phyloP scores from a whole-genome alignment of 1,284 basidiomycete species.

The Sanguinoderma infundibulare region DNA sequence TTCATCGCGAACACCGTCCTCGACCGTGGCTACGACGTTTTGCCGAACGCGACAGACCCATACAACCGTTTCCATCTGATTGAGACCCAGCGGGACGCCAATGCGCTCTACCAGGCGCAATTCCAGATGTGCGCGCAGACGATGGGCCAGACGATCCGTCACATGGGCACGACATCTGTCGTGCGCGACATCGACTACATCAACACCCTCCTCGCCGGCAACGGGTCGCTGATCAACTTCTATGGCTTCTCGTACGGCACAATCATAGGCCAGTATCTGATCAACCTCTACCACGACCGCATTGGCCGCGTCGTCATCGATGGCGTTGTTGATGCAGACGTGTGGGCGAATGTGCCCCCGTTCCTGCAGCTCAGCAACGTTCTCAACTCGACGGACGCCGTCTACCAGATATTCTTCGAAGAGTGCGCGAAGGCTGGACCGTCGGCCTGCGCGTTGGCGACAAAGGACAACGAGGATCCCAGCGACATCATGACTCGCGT shows the following conservation, averaged over 20 bases:
- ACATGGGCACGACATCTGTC: conserved; percentile 49
- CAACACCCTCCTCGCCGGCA: conserved; percentile 41
- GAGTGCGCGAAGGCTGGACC: conserved; percentile 41
- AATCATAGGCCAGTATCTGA: conserved; percentile 32
- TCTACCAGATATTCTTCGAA: conserved; percentile 38
- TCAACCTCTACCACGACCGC: conserved; percentile 31
- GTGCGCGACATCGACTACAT: conserved; percentile 49
- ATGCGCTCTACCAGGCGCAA: conserved; percentile 41
- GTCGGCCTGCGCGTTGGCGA: conserved; percentile 34
- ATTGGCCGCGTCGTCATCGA: conserved; percentile 32
- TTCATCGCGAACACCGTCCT: conserved; percentile 44
- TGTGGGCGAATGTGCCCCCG: conserved; percentile 38
- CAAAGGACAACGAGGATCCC: conserved; percentile 30
- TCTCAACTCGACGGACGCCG: conserved; percentile 35
- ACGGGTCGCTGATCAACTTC: conserved; percentile 41
- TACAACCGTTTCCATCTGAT: conserved; percentile 36
- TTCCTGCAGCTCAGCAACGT: conserved; percentile 39
- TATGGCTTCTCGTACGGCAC: conserved; percentile 33
- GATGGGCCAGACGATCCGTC: conserved; percentile 45
- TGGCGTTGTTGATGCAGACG: conserved; percentile 28
- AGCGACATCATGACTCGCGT: conserved; percentile 36
- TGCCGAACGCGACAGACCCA: conserved; percentile 34
- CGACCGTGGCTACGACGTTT: conserved; percentile 40
- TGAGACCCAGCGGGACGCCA: conserved; percentile 38
- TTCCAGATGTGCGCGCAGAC: conserved; percentile 40